These are phyloP conservation scores for Exophiala viscosa DNA, from an alignment of 2,329 filamentous ascomycete genomes.

Conservation along the genomic window DNA sequence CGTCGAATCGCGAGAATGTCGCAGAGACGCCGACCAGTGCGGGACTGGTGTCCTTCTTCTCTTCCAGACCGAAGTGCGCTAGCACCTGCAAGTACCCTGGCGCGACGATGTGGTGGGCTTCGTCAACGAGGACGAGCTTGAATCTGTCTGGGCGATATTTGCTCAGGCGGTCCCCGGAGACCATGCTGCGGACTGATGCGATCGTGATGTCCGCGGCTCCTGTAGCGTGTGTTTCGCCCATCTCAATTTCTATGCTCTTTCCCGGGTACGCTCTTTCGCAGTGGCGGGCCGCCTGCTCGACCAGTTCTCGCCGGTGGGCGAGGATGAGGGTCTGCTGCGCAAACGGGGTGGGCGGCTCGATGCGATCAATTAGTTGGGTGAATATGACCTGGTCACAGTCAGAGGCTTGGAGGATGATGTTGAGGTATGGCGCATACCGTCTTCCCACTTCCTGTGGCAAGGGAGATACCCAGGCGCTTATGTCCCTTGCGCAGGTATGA, in stretches of 20 bases:
- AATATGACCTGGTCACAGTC: constrained; percentile 71
- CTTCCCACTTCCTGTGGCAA: constrained; percentile 86
- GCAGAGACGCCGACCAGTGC: constrained; percentile 87
- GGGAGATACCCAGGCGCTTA: constrained; percentile 75
- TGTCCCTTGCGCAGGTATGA: constrained; percentile 65
- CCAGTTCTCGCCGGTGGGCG: constrained; percentile 86
- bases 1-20: constrained; percentile 74
- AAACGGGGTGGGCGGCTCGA: constrained; percentile 53
- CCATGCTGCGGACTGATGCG: constrained; percentile 82
- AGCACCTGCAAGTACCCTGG: constrained; percentile 71
- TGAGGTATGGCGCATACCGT: constrained; percentile 55
- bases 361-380: constrained; percentile 82
- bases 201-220: constrained; percentile 88
- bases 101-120: constrained; percentile 94
- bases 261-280: constrained; percentile 75
- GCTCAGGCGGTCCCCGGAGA: constrained; percentile 67
- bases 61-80: constrained; percentile 70
- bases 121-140: constrained; percentile 90
- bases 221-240: constrained; percentile 73
- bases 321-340: constrained; percentile 82
- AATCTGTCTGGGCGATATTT: constrained; percentile 78
- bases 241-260: constrained; percentile 83
- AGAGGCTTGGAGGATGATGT: neutral
- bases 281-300: constrained; percentile 87
- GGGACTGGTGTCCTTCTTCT: constrained; percentile 50